A percentile compares a stretch with the other conserved stretches of the same genome.
phyloP scores from a whole-genome alignment of 2,329 filamentous ascomycete species.

The Fusarium falciforme region DNA sequence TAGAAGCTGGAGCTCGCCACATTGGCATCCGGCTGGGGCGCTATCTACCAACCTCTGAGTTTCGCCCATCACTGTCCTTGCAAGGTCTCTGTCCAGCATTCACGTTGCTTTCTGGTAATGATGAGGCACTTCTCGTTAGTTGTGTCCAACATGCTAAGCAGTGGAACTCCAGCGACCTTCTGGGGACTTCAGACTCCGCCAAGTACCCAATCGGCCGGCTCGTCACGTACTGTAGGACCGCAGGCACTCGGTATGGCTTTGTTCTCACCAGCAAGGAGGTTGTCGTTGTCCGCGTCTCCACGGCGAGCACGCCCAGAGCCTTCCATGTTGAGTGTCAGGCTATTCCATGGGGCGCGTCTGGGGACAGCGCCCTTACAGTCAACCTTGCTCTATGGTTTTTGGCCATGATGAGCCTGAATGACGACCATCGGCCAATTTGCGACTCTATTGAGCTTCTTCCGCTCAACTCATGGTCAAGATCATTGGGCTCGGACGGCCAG shows the following conservation, averaged over 20 bases:
- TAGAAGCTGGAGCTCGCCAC: not conserved
- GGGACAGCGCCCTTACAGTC: not conserved
- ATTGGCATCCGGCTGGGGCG: not conserved
- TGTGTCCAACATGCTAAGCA: not conserved
- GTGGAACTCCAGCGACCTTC: not conserved
- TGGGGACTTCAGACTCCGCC: not conserved
- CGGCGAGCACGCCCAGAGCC: no score
- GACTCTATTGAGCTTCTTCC: not conserved
- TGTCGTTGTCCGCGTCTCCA: not conserved
- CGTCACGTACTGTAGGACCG: not conserved
- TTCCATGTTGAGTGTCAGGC: not conserved
- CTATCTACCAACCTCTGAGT: not conserved
- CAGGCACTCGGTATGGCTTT: not conserved
- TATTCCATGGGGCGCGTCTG: not conserved
- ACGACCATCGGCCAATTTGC: not conserved
- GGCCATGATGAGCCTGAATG: slow-evolving; percentile 7
- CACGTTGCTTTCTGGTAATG: not conserved
- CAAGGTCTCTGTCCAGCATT: not conserved
- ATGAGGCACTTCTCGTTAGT: not conserved
- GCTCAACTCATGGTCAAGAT: not conserved
- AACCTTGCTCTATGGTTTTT: slow-evolving; percentile 2
- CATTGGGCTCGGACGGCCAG: no score
- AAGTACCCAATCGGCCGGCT: not conserved
- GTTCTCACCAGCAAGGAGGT: not conserved
- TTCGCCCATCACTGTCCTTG: not conserved